These are phyloP conservation scores for Volutella citrinella DNA, from an alignment of 2,329 filamentous ascomycete species.

Conservation along the genomic window DNA sequence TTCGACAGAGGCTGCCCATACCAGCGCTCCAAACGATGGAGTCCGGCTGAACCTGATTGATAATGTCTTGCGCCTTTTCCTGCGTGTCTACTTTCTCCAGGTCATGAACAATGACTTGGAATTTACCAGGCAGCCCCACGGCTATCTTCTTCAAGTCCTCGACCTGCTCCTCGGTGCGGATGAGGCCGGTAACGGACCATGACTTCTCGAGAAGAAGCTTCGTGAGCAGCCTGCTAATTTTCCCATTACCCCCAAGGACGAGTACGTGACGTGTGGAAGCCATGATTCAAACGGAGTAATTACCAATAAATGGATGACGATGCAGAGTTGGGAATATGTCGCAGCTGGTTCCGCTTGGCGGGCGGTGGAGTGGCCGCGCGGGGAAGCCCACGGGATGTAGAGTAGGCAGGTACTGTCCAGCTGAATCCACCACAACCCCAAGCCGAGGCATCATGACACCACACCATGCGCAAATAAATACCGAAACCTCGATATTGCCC, in stretches of 20 bases:
- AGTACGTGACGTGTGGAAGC: slow-evolving; percentile 46
- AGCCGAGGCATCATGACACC: no score
- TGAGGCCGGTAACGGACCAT: slow-evolving; percentile 71
- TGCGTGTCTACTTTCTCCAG: slow-evolving; percentile 63
- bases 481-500: no score
- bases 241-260: slow-evolving; percentile 73
- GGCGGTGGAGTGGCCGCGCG: neutral
- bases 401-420: no score
- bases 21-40: slow-evolving; percentile 64
- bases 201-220: slow-evolving; percentile 65
- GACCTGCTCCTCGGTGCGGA: slow-evolving; percentile 65
- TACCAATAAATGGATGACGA: slow-evolving; percentile 3
- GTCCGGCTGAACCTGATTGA: slow-evolving; percentile 56
- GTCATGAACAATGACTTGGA: slow-evolving; percentile 63
- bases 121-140: slow-evolving; percentile 51
- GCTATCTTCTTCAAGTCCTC: slow-evolving; percentile 57
- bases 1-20: slow-evolving; percentile 5
- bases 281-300: slow-evolving; percentile 12
- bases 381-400: no score
- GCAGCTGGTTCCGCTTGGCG: neutral
- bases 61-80: slow-evolving; percentile 50
- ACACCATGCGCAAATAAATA: no score
- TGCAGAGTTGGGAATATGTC: neutral
- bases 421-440: no score
- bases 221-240: slow-evolving; percentile 67